phyloP scores from a whole-genome alignment of 2,329 filamentous ascomycete species.

The Tricladium varicosporioides region DNA sequence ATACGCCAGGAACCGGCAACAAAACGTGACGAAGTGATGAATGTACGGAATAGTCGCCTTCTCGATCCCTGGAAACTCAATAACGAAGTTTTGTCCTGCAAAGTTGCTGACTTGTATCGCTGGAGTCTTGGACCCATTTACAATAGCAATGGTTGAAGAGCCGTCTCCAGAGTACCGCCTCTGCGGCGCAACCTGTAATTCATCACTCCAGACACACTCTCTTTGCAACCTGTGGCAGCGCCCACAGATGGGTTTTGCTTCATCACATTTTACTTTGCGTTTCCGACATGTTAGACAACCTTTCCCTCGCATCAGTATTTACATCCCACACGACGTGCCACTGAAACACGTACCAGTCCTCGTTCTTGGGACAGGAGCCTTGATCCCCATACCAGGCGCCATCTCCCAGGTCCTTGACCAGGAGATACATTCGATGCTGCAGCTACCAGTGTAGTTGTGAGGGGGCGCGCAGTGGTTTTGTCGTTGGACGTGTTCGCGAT shows the following conservation, averaged over 20 bases:
- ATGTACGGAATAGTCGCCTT: constrained; percentile 29
- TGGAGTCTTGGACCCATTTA: constrained; percentile 3
- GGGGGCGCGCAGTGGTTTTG: background rate
- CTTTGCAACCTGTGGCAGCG: constrained; percentile 29
- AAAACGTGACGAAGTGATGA: constrained; percentile 34
- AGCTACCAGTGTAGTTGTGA: background rate
- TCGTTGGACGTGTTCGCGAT: background rate
- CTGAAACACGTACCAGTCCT: constrained; percentile 25
- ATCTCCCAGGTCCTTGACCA: constrained; percentile 12
- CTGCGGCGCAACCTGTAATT: constrained; percentile 23
- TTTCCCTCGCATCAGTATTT: constrained; percentile 35
- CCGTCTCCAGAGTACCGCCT: constrained; percentile 1
- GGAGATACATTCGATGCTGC: background rate
- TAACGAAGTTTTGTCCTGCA: constrained; percentile 29
- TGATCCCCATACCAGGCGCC: constrained; percentile 32
- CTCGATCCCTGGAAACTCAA: constrained; percentile 31
- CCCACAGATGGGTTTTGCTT: constrained; percentile 62
- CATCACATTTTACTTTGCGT: constrained; percentile 71
- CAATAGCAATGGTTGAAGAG: constrained; percentile 3
- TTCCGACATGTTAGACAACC: constrained; percentile 67
- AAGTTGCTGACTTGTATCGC: constrained; percentile 10
- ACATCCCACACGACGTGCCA: background rate
- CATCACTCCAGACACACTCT: constrained; percentile 31
- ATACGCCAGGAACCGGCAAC: constrained; percentile 30
- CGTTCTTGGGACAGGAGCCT: constrained; percentile 31